Base-by-base conservation (phyloP, 441 rosid species). In the Theobroma grandiflorum region DNA sequence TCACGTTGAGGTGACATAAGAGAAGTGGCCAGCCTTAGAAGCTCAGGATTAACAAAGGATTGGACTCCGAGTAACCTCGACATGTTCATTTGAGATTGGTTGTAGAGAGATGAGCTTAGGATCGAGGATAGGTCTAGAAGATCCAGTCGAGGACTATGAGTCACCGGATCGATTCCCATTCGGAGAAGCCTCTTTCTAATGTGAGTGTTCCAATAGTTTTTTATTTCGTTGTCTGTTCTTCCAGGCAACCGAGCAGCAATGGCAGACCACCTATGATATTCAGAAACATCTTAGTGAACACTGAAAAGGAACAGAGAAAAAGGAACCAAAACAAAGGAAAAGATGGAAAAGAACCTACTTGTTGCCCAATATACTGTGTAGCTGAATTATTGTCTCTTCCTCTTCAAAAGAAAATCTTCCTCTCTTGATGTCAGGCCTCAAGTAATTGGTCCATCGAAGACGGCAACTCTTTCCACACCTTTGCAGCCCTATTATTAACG, bases 191-290 rank as follows among this genome's bases (percentile, higher is more conserved):
- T 87, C 80, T 94, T 96, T 43, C 99, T 74, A 38, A 96, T 91
- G 87, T 96, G 95, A 2, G 99, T 96, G 86, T 96, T 96, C 99
- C 99, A 96, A 53, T 88, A 94, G 79, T 96, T 96, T 82, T 96
- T 96, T 67, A 96, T 96, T 76, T 96, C 99, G n/a, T 96, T 94
- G 70, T 95, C 99, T 0, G 99, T 95, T 84, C 99, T 81, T 81
- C 99, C 99, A 0, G 99, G 98, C 75, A 96, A 86, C 11, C 94
- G 91, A 81, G 94, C 86, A 42, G 99, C 99, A 78, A 96, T 96
- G 0, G 95, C 90, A 1, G 99, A 96, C 99, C 99, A 96, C 84
- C 98, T 95, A 20, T 7, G 8, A 37, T 1, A 20, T 4, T n/a
- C 8, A 40, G 11, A 31, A 83, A 18, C 7, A 33, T 35, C 8